These are phyloP conservation scores for Selenicereus undatus DNA, from an alignment of 148 eudicot genomes.

Conservation along the genomic window DNA sequence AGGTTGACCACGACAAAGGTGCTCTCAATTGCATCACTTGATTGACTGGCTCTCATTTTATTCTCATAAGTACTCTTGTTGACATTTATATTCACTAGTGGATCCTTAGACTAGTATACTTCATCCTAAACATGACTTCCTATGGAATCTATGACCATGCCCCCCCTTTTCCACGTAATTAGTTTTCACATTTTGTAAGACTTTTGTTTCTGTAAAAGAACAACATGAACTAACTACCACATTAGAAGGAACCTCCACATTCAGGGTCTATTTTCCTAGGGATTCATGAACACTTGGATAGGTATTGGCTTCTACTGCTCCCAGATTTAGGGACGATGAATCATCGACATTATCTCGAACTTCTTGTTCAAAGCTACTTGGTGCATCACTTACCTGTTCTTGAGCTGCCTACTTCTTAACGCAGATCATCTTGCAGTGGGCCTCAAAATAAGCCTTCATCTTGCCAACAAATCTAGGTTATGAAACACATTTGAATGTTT, in stretches of 20 bases:
- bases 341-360: not conserved
- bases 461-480: slow-evolving; percentile 81
- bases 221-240: slow-evolving; percentile 15
- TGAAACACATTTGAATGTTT: not conserved
- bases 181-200: slow-evolving; percentile 13
- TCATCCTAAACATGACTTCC: slow-evolving; percentile 15
- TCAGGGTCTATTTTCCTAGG: slow-evolving; percentile 16
- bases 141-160: not conserved
- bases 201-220: slow-evolving; percentile 14
- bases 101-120: slow-evolving; percentile 12
- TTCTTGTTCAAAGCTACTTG: slow-evolving; percentile 13
- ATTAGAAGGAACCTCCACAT: slow-evolving; percentile 19
- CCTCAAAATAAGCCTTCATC: slow-evolving; percentile 88
- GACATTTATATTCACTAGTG: slow-evolving; percentile 11
- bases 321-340: slow-evolving; percentile 11
- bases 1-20: slow-evolving; percentile 18
- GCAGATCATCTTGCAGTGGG: slow-evolving; percentile 66
- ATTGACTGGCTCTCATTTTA: slow-evolving; percentile 12
- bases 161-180: slow-evolving; percentile 17
- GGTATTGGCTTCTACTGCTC: not conserved
- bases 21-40: slow-evolving; percentile 17
- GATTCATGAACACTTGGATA: slow-evolving; percentile 17
- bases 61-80: slow-evolving; percentile 20
- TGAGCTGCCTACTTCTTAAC: slow-evolving; percentile 62
- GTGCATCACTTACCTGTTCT: slow-evolving; percentile 41